A percentile compares a stretch with the other conserved stretches of the same genome.
Evolutionary conservation across 305 asterid genomes (phyloP).

Genomic region (Fraxinus paxiana): DNA sequence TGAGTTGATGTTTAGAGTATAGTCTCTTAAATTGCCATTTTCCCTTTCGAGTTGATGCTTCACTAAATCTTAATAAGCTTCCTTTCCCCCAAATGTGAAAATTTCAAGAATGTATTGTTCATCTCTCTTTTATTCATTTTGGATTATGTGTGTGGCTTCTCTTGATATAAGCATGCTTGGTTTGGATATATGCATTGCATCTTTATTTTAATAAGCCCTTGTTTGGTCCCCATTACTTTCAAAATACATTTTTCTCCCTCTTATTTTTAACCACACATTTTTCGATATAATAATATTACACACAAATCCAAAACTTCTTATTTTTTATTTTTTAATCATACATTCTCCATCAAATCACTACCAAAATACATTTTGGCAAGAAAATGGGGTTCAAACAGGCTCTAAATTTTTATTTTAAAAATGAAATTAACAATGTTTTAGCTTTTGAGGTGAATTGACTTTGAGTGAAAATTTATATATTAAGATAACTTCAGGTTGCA

Average conservation of each 20-base stretch:
- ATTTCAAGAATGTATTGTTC: not conserved
- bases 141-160: not conserved
- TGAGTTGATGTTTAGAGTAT: not conserved
- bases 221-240: too few species aligned
- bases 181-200: not conserved
- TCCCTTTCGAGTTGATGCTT: not conserved
- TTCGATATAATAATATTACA: too few species aligned
- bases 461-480: not conserved
- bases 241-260: too few species aligned
- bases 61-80: not conserved
- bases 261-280: too few species aligned
- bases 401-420: not conserved
- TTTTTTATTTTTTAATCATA: too few species aligned
- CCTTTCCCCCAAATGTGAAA: not conserved
- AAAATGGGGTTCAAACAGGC: too few species aligned
- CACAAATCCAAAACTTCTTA: too few species aligned
- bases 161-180: not conserved
- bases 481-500: not conserved
- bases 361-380: too few species aligned
- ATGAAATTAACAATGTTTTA: not conserved
- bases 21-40: not conserved
- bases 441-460: not conserved
- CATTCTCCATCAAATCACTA: too few species aligned
- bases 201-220: not conserved
- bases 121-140: not conserved